A percentile compares a stretch with the other conserved stretches of the same genome.
phyloP scores from a whole-genome alignment of 1,139 yeast genomes.

The Kodamaea sp. region DNA sequence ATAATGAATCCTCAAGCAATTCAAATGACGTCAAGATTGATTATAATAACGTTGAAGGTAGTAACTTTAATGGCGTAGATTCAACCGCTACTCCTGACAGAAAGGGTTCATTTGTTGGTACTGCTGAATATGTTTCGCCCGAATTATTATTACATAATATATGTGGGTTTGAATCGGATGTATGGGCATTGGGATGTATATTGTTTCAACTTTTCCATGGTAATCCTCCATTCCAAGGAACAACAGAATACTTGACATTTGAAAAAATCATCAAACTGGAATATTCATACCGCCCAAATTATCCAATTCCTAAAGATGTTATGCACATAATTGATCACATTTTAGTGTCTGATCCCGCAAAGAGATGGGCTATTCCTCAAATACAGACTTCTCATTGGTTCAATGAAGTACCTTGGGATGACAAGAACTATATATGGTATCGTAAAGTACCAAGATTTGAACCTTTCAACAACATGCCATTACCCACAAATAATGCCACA shows the following conservation, averaged over 20 bases:
- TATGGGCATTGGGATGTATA: constrained; percentile 97
- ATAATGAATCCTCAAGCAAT: constrained; percentile 19
- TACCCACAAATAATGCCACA: constrained; percentile 28
- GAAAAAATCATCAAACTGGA: constrained; percentile 87
- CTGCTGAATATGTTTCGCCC: constrained; percentile 79
- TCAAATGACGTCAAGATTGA: constrained; percentile 32
- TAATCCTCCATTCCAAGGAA: constrained; percentile 91
- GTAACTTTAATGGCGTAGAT: constrained; percentile 9
- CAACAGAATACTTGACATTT: constrained; percentile 91
- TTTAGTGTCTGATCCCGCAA: constrained; percentile 45
- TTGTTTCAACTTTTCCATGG: constrained; percentile 93
- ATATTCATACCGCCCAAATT: constrained; percentile 75
- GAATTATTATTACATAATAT: constrained; percentile 80
- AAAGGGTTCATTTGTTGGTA: constrained; percentile 69
- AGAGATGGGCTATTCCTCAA: constrained; percentile 33
- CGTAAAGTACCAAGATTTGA: constrained; percentile 48
- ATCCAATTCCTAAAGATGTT: constrained; percentile 59
- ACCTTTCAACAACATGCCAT: constrained; percentile 26
- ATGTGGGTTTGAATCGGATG: constrained; percentile 84
- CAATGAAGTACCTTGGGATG: constrained; percentile 40
- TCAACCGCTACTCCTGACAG: constrained; percentile 29
- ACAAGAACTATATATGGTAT: constrained; percentile 40
- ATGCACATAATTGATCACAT: constrained; percentile 68
- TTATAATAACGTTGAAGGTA: constrained; percentile 27
- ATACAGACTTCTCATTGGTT: constrained; percentile 40